Evolutionary conservation across 345 rosid genomes (phyloP).

Genomic region (Sisymbrium irio): DNA sequence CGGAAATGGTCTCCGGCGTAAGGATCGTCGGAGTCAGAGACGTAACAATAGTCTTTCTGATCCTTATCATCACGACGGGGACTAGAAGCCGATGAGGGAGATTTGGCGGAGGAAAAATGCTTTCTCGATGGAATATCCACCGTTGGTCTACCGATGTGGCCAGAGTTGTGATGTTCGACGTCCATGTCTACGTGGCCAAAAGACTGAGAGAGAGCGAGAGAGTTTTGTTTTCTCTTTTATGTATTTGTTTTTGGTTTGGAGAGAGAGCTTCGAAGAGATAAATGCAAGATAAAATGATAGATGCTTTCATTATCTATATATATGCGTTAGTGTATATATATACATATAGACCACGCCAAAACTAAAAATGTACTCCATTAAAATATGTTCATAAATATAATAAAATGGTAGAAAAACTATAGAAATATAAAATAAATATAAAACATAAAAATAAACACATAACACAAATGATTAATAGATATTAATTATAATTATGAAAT

Average conservation of each 20-base stretch:
- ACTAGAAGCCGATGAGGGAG: constrained; percentile 17
- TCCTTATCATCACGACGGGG: constrained; percentile 23
- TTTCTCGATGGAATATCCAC: constrained; percentile 71
- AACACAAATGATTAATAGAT: no score
- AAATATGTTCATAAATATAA: no score
- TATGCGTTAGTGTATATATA: not conserved
- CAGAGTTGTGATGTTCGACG: constrained; percentile 52
- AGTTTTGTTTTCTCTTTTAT: not conserved
- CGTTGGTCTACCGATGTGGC: constrained; percentile 29
- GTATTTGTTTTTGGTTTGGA: not conserved
- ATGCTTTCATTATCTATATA: not conserved
- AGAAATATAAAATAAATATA: no score
- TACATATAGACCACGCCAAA: not conserved
- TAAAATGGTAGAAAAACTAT: no score
- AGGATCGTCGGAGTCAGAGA: constrained; percentile 48
- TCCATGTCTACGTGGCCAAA: constrained; percentile 36
- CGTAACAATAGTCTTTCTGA: constrained; percentile 15
- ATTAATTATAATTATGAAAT: no score
- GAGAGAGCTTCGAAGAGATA: constrained; percentile 1
- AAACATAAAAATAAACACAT: no score
- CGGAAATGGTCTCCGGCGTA: constrained; percentile 82
- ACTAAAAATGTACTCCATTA: not conserved
- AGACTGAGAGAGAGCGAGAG: not conserved
- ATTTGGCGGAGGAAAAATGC: constrained; percentile 33
- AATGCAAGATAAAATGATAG: constrained; percentile 15